phyloP scores from a whole-genome alignment of 345 rosid genomes.

The Sonneratia caseolaris region DNA sequence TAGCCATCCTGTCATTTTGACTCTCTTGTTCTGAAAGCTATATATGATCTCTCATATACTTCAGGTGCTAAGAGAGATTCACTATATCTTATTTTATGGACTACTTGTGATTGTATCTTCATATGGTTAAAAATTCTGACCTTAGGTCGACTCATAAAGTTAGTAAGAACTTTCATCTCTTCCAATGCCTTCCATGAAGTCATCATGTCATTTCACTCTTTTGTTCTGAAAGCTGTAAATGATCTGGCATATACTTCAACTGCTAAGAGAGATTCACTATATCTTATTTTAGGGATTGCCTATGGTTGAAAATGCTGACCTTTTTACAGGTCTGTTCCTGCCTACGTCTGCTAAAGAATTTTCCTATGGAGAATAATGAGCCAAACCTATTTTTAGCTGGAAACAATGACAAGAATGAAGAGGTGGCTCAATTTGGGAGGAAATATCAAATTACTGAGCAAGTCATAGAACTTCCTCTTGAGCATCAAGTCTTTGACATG shows the following conservation, averaged over 20 bases:
- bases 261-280: background rate
- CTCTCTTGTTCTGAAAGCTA: background rate
- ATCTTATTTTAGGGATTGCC: background rate
- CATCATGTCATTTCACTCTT: background rate
- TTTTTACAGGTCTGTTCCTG: constrained; percentile 14
- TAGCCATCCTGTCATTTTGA: background rate
- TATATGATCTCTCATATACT: background rate
- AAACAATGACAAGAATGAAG: constrained; percentile 23
- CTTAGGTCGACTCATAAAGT: background rate
- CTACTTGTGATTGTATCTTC: background rate
- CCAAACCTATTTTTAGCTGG: constrained; percentile 14
- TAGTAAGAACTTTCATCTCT: background rate
- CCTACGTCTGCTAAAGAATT: constrained; percentile 13
- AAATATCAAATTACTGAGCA: constrained; percentile 48
- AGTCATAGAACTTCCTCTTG: constrained; percentile 68
- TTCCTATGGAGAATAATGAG: constrained; percentile 8
- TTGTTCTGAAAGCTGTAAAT: background rate
- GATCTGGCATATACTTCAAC: background rate
- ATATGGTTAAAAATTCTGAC: background rate
- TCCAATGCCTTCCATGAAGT: background rate
- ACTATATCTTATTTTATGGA: background rate
- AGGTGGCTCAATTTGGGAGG: constrained; percentile 59
- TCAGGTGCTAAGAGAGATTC: background rate
- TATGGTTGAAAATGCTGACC: background rate
- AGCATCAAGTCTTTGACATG: constrained; percentile 79